Conservation (phyloP, 2,329 filamentous ascomycete genomes). For the Orbilia quercus region DNA sequence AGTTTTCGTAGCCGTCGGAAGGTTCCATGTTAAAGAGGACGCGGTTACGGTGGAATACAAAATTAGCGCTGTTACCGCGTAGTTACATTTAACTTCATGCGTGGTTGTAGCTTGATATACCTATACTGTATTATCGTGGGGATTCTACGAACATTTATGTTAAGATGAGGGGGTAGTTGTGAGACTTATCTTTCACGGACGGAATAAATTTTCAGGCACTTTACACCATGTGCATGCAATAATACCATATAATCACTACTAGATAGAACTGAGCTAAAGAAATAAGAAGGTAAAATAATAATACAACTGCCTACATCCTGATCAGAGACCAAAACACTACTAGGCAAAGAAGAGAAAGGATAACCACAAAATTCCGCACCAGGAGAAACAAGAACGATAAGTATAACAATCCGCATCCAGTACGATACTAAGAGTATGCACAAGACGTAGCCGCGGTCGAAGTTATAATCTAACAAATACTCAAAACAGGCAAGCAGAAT, state of each 20-base stretch:
- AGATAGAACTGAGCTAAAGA: no score
- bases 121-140: no score
- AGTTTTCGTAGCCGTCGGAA: conserved; percentile 64
- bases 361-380: not conserved
- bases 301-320: not conserved
- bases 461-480: not conserved
- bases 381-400: conserved; percentile 1
- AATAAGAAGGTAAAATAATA: conserved; percentile 2
- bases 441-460: not conserved
- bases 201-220: no score
- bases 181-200: no score
- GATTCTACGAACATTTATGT: no score
- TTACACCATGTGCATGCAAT: no score
- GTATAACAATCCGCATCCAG: not conserved
- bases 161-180: no score
- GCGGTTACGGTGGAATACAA: conserved; percentile 63
- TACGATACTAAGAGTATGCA: not conserved
- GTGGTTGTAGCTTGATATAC: no score
- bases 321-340: not conserved
- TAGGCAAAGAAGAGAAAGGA: not conserved
- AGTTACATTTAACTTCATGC: not conserved
- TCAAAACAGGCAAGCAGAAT: not conserved
- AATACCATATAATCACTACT: no score
- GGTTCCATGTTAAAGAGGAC: conserved; percentile 62
- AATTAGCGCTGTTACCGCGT: conserved; percentile 63